phyloP scores from a whole-genome alignment of 441 rosid species.

The Raphanus hybrid region DNA sequence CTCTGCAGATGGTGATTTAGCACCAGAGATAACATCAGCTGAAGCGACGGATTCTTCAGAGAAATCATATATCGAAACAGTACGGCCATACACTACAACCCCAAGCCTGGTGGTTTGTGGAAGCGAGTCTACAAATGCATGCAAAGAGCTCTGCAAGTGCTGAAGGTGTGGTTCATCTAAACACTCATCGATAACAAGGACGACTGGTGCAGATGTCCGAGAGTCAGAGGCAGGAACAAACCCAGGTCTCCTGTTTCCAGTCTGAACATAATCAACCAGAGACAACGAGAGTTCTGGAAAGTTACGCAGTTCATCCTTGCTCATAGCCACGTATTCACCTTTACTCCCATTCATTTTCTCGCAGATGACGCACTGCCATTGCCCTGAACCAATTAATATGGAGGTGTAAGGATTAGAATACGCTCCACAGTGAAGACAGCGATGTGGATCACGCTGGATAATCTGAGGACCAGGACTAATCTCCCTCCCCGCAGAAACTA shows the following conservation, averaged over 20 bases:
- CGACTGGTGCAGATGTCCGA: slow-evolving; percentile 78
- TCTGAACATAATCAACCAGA: slow-evolving; percentile 83
- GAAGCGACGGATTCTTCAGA: slow-evolving; percentile 91
- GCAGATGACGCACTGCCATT: slow-evolving; percentile 96
- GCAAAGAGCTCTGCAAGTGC: slow-evolving; percentile 95
- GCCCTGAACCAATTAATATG: slow-evolving; percentile 88
- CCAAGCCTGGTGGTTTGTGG: slow-evolving; percentile 83
- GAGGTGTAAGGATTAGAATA: slow-evolving; percentile 83
- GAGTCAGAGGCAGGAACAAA: slow-evolving; percentile 92
- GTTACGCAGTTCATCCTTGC: slow-evolving; percentile 70
- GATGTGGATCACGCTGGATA: slow-evolving; percentile 84
- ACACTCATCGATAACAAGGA: slow-evolving; percentile 94
- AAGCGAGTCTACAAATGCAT: slow-evolving; percentile 89
- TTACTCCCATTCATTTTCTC: slow-evolving; percentile 72
- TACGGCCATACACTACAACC: slow-evolving; percentile 79
- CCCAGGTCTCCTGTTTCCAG: slow-evolving; percentile 83
- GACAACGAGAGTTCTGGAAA: slow-evolving; percentile 82
- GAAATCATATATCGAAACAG: slow-evolving; percentile 90
- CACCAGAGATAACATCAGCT: slow-evolving; percentile 97
- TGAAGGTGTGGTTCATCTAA: slow-evolving; percentile 95
- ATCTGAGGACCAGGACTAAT: slow-evolving; percentile 80
- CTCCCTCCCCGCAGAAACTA: slow-evolving; percentile 92
- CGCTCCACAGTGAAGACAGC: slow-evolving; percentile 91
- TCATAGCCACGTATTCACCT: slow-evolving; percentile 85
- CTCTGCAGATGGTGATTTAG: slow-evolving; percentile 74